phyloP scores from a whole-genome alignment of 441 rosid genomes.

The Daphne laureola region DNA sequence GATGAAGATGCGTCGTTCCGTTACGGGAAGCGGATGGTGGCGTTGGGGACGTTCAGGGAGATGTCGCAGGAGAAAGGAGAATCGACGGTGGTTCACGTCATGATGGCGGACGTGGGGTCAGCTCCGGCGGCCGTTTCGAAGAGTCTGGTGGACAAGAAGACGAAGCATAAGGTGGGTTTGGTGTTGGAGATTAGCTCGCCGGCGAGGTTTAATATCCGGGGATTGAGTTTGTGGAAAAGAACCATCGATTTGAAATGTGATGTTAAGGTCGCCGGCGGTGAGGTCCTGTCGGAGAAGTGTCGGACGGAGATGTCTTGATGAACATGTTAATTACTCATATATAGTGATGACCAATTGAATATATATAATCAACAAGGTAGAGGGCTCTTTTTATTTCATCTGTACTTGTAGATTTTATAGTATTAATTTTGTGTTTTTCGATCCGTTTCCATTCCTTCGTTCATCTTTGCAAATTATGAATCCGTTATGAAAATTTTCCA shows the following conservation, averaged over 20 bases:
- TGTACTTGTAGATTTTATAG: too few species aligned
- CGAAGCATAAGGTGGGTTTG: slow-evolving; percentile 17
- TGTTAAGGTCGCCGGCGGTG: slow-evolving; percentile 22
- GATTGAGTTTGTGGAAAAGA: slow-evolving; percentile 14
- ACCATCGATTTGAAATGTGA: slow-evolving; percentile 20
- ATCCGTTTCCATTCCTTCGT: too few species aligned
- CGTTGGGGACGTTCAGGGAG: slow-evolving; percentile 16
- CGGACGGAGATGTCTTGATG: slow-evolving; percentile 14
- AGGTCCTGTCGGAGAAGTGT: slow-evolving; percentile 25
- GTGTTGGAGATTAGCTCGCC: slow-evolving; percentile 15
- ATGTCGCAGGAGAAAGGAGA: slow-evolving; percentile 12
- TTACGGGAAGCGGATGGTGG: slow-evolving; percentile 17
- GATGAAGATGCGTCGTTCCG: slow-evolving; percentile 12
- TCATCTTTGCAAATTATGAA: too few species aligned
- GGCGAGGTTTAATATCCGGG: slow-evolving; percentile 16
- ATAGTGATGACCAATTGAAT: not conserved
- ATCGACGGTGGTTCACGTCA: slow-evolving; percentile 5
- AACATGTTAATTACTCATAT: not conserved
- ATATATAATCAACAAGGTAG: too few species aligned
- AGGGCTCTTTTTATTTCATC: too few species aligned
- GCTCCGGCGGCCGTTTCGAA: slow-evolving; percentile 15
- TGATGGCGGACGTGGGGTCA: slow-evolving; percentile 1
- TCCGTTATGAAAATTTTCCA: too few species aligned
- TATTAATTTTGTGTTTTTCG: too few species aligned
- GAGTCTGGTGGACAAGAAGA: slow-evolving; percentile 17